Evolutionary conservation across 2,329 filamentous ascomycete species (phyloP).

Genomic region (Metarhizium robertsii): DNA sequence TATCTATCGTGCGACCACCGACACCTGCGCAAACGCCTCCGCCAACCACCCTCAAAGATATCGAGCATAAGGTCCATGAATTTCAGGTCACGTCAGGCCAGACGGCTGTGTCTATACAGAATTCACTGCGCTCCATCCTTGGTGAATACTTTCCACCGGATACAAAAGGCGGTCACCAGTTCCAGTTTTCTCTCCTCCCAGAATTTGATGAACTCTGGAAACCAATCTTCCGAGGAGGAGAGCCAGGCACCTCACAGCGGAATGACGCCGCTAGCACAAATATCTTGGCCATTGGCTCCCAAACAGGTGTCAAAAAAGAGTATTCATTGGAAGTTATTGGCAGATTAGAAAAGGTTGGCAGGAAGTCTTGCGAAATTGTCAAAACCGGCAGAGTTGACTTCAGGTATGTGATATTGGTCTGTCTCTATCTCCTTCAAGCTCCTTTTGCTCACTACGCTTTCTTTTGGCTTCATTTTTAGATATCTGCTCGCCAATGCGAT

Average conservation of each 20-base stretch:
- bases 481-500: slow-evolving; percentile 53
- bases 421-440: background rate
- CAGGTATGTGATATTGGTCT: slow-evolving; percentile 31
- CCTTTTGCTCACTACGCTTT: background rate
- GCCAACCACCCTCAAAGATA: slow-evolving; percentile 15
- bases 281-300: slow-evolving; percentile 50
- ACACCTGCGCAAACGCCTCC: slow-evolving; percentile 35
- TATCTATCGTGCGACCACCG: slow-evolving; percentile 26
- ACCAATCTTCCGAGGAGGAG: slow-evolving; percentile 36
- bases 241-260: slow-evolving; percentile 16
- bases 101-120: slow-evolving; percentile 46
- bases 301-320: slow-evolving; percentile 41
- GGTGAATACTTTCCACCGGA: slow-evolving; percentile 40
- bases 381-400: slow-evolving; percentile 50
- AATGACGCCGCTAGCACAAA: slow-evolving; percentile 38
- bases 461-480: slow-evolving; percentile 21
- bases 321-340: slow-evolving; percentile 39
- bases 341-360: slow-evolving; percentile 46
- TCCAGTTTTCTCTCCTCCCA: slow-evolving; percentile 36
- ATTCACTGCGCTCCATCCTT: slow-evolving; percentile 45
- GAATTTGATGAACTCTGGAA: slow-evolving; percentile 44
- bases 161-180: slow-evolving; percentile 36
- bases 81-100: slow-evolving; percentile 31
- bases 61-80: slow-evolving; percentile 34
- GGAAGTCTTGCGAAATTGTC: slow-evolving; percentile 36